These are phyloP conservation scores for Hawksworthiomyces lignivorus DNA, from an alignment of 2,329 filamentous ascomycete genomes.

Conservation along the genomic window DNA sequence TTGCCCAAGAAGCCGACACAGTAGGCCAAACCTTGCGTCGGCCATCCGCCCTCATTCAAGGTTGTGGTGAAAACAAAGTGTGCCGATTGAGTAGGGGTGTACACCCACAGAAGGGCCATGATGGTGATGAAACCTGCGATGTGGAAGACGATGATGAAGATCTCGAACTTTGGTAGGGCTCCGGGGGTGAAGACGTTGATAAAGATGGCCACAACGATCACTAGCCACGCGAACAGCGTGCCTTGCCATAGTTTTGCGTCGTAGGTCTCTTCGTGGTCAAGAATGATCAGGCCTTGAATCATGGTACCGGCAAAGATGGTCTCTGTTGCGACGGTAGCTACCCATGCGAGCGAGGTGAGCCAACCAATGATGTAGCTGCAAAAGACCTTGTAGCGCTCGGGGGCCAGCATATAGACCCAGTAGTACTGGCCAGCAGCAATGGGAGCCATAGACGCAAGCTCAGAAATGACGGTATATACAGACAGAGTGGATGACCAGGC, in stretches of 20 bases:
- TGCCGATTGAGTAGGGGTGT: slow-evolving; percentile 12
- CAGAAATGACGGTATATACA: slow-evolving; percentile 29
- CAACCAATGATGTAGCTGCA: slow-evolving; percentile 47
- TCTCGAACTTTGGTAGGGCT: slow-evolving; percentile 40
- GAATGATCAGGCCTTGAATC: slow-evolving; percentile 34
- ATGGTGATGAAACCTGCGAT: slow-evolving; percentile 13
- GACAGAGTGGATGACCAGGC: slow-evolving; percentile 36
- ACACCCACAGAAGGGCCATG: slow-evolving; percentile 15
- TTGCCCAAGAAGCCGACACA: slow-evolving; percentile 35
- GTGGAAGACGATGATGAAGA: slow-evolving; percentile 29
- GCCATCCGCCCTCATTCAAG: slow-evolving; percentile 40
- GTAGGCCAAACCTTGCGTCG: slow-evolving; percentile 34
- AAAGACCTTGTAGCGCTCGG: slow-evolving; percentile 37
- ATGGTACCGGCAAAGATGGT: slow-evolving; percentile 36
- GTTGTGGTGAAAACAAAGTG: slow-evolving; percentile 35
- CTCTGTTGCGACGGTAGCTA: slow-evolving; percentile 26
- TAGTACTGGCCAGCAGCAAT: slow-evolving; percentile 51
- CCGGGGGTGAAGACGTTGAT: slow-evolving; percentile 40
- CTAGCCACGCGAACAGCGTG: slow-evolving; percentile 38
- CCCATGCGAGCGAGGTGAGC: slow-evolving; percentile 41
- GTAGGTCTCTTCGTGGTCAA: slow-evolving; percentile 32
- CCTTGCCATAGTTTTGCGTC: slow-evolving; percentile 35
- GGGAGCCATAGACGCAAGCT: slow-evolving; percentile 38
- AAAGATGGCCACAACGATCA: slow-evolving; percentile 36
- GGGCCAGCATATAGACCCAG: slow-evolving; percentile 47